A percentile compares a stretch with the other conserved stretches of the same genome.
Evolutionary conservation across 371 early-diverging fungal species (phyloP).

Genomic region (Batrachochytrium dendrobatidis): DNA sequence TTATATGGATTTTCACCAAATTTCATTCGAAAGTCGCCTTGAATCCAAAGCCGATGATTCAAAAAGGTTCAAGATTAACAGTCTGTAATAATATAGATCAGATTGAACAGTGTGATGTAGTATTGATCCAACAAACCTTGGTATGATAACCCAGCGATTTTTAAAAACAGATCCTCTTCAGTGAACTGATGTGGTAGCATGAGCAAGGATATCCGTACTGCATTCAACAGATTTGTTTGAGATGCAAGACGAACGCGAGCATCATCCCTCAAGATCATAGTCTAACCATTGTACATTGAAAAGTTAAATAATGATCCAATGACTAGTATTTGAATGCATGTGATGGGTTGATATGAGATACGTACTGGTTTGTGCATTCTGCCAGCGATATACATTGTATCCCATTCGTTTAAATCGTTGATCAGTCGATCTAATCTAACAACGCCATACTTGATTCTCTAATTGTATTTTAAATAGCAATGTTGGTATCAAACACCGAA

Average conservation of each 20-base stretch:
- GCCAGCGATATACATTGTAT: slow-evolving; percentile 89
- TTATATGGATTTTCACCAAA: slow-evolving; percentile 93
- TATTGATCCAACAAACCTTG: slow-evolving; percentile 16
- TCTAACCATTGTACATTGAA: slow-evolving; percentile 41
- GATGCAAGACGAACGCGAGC: slow-evolving; percentile 77
- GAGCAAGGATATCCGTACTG: slow-evolving; percentile 77
- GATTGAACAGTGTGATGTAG: not conserved
- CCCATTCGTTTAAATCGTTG: slow-evolving; percentile 88
- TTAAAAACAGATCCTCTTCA: slow-evolving; percentile 68
- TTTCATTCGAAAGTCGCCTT: slow-evolving; percentile 87
- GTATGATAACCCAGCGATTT: slow-evolving; percentile 86
- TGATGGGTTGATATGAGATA: too few relatives aligned
- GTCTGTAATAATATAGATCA: not conserved
- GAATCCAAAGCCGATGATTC: not conserved
- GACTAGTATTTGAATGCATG: too few relatives aligned
- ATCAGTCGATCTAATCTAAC: slow-evolving; percentile 79
- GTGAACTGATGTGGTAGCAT: slow-evolving; percentile 76
- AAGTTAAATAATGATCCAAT: too few relatives aligned
- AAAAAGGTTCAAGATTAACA: not conserved
- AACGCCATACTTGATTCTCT: slow-evolving; percentile 92
- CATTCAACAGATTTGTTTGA: slow-evolving; percentile 79
- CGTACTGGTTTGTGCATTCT: slow-evolving; percentile 93
- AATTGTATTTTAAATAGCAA: too few relatives aligned
- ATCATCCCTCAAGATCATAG: slow-evolving; percentile 79
- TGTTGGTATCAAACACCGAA: too few relatives aligned